phyloP scores from a whole-genome alignment of 805 yeast species.

The Vanderwaltozyma verrucispora region DNA sequence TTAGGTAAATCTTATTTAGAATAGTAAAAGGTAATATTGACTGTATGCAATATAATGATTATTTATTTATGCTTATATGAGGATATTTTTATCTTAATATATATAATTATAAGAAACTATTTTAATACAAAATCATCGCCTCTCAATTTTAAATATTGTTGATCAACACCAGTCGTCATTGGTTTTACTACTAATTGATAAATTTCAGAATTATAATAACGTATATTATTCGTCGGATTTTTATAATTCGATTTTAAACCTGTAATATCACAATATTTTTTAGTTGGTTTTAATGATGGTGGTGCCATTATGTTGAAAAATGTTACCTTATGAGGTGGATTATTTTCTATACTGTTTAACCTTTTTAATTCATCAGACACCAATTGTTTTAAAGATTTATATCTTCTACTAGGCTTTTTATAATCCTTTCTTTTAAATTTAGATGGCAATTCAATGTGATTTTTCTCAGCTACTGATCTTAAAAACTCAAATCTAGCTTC shows the following conservation, averaged over 20 bases:
- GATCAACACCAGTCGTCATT: conserved; percentile 87
- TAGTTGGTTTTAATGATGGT: conserved; percentile 72
- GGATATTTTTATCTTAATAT: too few relatives aligned
- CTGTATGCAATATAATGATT: too few relatives aligned
- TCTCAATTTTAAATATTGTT: conserved; percentile 77
- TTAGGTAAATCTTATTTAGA: too few relatives aligned
- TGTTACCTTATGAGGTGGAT: conserved; percentile 34
- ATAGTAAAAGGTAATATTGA: too few relatives aligned
- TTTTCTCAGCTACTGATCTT: conserved; percentile 17
- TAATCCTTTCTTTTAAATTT: conserved; percentile 50
- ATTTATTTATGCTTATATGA: too few relatives aligned
- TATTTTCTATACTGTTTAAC: conserved; percentile 25
- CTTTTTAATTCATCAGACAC: conserved; percentile 71
- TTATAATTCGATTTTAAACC: conserved; percentile 75
- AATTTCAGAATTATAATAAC: conserved; percentile 77
- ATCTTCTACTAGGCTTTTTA: conserved; percentile 47
- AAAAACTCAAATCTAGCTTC: conserved; percentile 22
- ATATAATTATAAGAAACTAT: too few relatives aligned
- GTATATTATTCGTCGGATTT: conserved; percentile 60
- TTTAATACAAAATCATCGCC: conserved; percentile 81
- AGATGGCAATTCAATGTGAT: conserved; percentile 26
- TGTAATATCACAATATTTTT: conserved; percentile 87
- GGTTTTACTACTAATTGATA: conserved; percentile 61
- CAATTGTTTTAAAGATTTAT: conserved; percentile 65
- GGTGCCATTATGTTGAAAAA: conserved; percentile 71